phyloP scores from a whole-genome alignment of 108 stramenopile genomes.

The Heterococcus sp. region DNA sequence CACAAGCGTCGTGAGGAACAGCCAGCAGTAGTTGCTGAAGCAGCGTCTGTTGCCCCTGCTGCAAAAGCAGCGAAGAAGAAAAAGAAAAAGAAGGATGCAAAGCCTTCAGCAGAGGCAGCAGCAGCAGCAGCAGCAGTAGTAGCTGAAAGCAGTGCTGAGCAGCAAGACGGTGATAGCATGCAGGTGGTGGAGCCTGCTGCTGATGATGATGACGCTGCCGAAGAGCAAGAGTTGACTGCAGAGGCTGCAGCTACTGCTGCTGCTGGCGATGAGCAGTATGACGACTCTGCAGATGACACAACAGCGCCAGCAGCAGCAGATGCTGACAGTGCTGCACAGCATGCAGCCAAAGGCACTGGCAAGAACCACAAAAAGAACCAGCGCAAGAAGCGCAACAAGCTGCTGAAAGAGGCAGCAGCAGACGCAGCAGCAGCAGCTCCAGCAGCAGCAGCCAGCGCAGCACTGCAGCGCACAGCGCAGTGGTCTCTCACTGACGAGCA shows the following conservation, averaged over 20 bases:
- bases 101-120: not conserved
- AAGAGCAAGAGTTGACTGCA: not conserved
- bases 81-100: not conserved
- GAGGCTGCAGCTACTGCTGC: not conserved
- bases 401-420: conserved; percentile 33
- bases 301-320: not conserved
- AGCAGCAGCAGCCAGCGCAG: not conserved
- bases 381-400: too few relatives aligned
- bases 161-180: too few relatives aligned
- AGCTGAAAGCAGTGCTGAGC: too few relatives aligned
- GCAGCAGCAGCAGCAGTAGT: too few relatives aligned
- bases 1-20: not conserved
- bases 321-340: not conserved
- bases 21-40: not conserved
- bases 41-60: too few relatives aligned
- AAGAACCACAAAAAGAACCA: conserved; percentile 14
- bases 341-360: not conserved
- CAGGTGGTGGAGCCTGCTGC: too few relatives aligned
- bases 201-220: not conserved
- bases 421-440: not conserved
- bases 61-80: too few relatives aligned
- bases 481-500: too few relatives aligned
- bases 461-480: not conserved
- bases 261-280: too few relatives aligned
- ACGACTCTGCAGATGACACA: not conserved